Evolutionary conservation across 768 basidiomycete genomes (phyloP), one percentile per base, ranked within the genome.

Genomic region (Amanita molliuscula): DNA sequence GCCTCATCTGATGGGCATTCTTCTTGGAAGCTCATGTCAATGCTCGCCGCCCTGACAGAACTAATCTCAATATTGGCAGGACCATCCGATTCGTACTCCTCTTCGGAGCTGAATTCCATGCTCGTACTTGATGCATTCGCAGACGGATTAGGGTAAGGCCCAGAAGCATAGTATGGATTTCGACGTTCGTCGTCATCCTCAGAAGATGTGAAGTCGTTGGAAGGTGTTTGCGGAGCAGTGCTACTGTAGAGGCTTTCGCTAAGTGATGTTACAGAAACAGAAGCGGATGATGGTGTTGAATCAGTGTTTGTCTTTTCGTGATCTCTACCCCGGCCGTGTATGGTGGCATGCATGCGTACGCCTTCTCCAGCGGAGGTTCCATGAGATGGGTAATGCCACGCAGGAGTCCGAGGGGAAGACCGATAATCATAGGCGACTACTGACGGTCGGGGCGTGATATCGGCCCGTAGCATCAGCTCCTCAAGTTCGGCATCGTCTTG

Each of bases 371-470:
- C 45, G 37, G 51, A 58, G 44, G 31, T 2, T 13, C 51, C 49
- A 20, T 13, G 51, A 28, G 57, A 47, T 11, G 52, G 54, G 44
- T n/a, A 53, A 53, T 65, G 67, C 59, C 64, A 58, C 58, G 65
- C 58, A 65, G 64, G 62, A 62, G 58, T 62, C 55, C 60, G 62
- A 48, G 58, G 53, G 28, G 58, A 56, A 45, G 56, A 11, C 5
- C 46, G 55, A 38, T 34, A 44, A 48, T 54, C 58, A 47, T 62
- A 58, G n/a, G 61, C 61, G 36, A 69, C 67, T 31, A 78, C 67
- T 31, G 75, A 77, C 3, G 74, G 75, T 20, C 76, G 68, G 42
- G 76, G 76, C 4, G 76, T 78, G 29, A 71, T 70, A 59, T 78
- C 75, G 31, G 67, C 62, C 18, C 58, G 59, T 26, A 55, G 54